Conservation (phyloP, 805 yeast genomes). For the Kuraishia capsulata region DNA sequence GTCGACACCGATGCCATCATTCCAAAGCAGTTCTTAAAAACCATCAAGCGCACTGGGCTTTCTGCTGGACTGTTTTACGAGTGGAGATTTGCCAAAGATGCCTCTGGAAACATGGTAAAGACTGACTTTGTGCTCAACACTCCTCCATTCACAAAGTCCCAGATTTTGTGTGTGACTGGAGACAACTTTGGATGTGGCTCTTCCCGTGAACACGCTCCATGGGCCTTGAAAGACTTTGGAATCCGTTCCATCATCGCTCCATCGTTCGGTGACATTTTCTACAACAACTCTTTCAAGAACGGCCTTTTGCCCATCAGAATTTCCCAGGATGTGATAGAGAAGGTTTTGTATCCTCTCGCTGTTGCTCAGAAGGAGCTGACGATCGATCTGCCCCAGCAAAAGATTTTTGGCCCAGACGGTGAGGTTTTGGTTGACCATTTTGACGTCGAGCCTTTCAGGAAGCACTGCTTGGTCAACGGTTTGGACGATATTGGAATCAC, state of each 20-base stretch:
- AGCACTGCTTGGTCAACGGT: constrained; percentile 90
- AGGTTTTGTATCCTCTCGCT: constrained; percentile 75
- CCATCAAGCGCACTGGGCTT: constrained; percentile 95
- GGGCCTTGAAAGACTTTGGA: constrained; percentile 98
- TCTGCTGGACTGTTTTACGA: constrained; percentile 86
- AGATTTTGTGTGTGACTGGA: constrained; percentile 85
- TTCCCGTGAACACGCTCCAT: constrained; percentile 98
- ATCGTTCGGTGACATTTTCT: constrained; percentile 96
- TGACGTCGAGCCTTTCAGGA: constrained; percentile 86
- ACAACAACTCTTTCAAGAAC: constrained; percentile 94
- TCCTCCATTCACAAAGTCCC: constrained; percentile 71
- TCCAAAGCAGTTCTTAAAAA: constrained; percentile 96
- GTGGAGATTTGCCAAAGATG: constrained; percentile 65
- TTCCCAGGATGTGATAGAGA: constrained; percentile 65
- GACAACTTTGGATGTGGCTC: constrained; percentile 99
- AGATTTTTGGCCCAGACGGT: constrained; percentile 56
- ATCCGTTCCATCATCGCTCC: constrained; percentile 95
- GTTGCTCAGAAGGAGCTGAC: constrained; percentile 60
- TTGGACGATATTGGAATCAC: constrained; percentile 96
- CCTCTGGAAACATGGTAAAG: constrained; percentile 60
- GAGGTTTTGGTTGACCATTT: constrained; percentile 75
- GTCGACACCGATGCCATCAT: constrained; percentile 98
- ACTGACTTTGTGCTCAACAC: constrained; percentile 91
- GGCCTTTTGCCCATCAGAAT: constrained; percentile 89
- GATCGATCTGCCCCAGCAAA: constrained; percentile 82